Evolutionary conservation across 2,329 filamentous ascomycete species (phyloP).

Genomic region (Verticillium nonalfalfae): DNA sequence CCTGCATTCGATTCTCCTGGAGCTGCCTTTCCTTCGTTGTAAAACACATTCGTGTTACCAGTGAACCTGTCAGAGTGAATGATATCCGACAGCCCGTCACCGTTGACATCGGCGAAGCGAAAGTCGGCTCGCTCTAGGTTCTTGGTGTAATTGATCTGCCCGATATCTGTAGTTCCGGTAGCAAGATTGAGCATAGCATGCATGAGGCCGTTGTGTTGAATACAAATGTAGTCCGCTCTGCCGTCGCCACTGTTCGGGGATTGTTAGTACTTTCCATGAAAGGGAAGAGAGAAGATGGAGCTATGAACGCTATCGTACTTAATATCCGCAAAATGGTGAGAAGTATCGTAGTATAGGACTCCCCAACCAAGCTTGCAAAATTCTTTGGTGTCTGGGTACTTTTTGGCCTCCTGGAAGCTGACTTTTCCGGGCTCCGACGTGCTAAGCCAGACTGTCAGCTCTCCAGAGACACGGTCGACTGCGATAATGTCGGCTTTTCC

Average conservation of each 20-base stretch:
- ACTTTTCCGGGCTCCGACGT: neutral
- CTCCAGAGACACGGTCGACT: neutral
- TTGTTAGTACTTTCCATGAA: neutral
- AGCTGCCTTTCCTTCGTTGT: neutral
- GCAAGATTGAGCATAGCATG: conserved; percentile 4
- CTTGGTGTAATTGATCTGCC: conserved; percentile 20
- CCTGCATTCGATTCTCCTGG: neutral
- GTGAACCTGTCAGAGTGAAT: conserved; percentile 5
- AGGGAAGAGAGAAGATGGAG: neutral
- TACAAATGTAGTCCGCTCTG: conserved; percentile 23
- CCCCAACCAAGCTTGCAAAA: conserved; percentile 18
- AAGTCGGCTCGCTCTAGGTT: conserved; percentile 26
- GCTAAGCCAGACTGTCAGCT: neutral
- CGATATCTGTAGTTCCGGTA: conserved; percentile 9
- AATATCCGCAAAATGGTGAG: conserved; percentile 24
- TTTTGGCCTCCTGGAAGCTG: neutral
- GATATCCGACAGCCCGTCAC: conserved; percentile 3
- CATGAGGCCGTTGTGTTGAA: conserved; percentile 18
- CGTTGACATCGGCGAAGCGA: conserved; percentile 30
- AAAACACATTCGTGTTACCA: conserved; percentile 1
- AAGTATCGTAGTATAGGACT: conserved; percentile 17
- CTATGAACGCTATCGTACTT: neutral
- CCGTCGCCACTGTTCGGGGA: conserved; percentile 13
- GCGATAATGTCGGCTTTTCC: conserved; percentile 1
- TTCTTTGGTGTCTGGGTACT: neutral